These are phyloP conservation scores for Hypoxylon sp. DNA, from an alignment of 2,329 filamentous ascomycete genomes.

Conservation along the genomic window DNA sequence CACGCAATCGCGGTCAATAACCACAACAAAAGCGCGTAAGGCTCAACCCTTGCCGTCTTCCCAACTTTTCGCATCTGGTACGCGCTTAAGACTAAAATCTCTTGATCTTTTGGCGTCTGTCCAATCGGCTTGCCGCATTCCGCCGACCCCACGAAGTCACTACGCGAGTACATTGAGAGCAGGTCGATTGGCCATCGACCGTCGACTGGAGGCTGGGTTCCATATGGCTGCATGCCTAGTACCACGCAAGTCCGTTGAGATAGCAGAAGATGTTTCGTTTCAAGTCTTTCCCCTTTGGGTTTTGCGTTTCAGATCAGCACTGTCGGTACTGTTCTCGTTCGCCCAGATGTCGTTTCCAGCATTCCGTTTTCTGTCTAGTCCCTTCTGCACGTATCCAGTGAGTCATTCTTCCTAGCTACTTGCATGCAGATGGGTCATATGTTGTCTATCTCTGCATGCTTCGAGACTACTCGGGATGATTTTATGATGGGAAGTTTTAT, in stretches of 20 bases:
- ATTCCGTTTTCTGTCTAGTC: constrained; percentile 23
- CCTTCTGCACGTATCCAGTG: constrained; percentile 30
- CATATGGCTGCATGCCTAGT: neutral
- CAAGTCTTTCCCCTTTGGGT: constrained; percentile 44
- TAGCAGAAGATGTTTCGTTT: constrained; percentile 44
- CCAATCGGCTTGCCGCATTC: constrained; percentile 33
- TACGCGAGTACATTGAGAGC: constrained; percentile 28
- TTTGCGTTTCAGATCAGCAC: constrained; percentile 49
- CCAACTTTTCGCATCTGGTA: constrained; percentile 3
- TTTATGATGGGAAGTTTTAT: constrained; percentile 6
- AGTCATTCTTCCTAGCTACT: constrained; percentile 47
- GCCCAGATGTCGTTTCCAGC: constrained; percentile 15
- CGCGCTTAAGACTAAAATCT: constrained; percentile 5
- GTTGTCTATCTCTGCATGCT: constrained; percentile 28
- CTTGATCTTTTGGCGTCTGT: neutral
- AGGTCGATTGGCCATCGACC: constrained; percentile 35
- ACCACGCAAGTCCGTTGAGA: neutral
- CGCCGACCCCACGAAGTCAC: constrained; percentile 29
- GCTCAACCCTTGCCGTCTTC: neutral
- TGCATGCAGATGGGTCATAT: constrained; percentile 35
- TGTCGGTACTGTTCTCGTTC: constrained; percentile 37
- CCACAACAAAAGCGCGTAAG: constrained; percentile 12
- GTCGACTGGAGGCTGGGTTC: neutral
- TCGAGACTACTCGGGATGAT: constrained; percentile 11
- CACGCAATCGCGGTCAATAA: constrained; percentile 18